A percentile compares a stretch with the other conserved stretches of the same genome.
Evolutionary conservation across 768 basidiomycete species (phyloP).

Genomic region (Clitopilus hobsonii): DNA sequence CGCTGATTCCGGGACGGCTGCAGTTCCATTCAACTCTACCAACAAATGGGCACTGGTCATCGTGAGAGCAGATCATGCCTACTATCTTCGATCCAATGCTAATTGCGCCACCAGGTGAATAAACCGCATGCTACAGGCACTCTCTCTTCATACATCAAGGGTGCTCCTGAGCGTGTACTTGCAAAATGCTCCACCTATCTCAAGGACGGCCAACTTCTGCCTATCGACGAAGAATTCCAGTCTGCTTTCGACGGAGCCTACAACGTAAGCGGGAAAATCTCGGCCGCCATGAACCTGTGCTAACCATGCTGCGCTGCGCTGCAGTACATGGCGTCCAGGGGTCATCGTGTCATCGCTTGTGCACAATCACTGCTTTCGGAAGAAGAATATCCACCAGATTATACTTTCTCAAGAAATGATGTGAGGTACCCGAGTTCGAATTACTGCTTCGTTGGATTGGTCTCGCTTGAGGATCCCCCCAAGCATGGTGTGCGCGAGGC

Average conservation of each 20-base stretch:
- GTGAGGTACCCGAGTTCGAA: conserved; percentile 46
- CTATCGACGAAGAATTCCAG: conserved; percentile 54
- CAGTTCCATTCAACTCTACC: conserved; percentile 69
- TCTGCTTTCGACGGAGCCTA: conserved; percentile 55
- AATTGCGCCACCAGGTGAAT: conserved; percentile 35
- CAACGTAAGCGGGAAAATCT: conserved; percentile 32
- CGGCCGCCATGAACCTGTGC: not conserved
- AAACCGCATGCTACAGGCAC: conserved; percentile 46
- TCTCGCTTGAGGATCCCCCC: conserved; percentile 67
- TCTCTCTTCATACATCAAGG: conserved; percentile 59
- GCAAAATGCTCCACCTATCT: conserved; percentile 60
- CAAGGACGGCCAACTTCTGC: conserved; percentile 40
- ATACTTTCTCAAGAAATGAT: conserved; percentile 52
- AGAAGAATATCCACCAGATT: conserved; percentile 39
- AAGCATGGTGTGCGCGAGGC: conserved; percentile 71
- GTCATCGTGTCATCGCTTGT: conserved; percentile 72
- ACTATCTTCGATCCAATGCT: conserved; percentile 1
- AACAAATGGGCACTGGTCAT: conserved; percentile 74
- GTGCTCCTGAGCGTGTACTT: conserved; percentile 65
- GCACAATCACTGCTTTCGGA: conserved; percentile 54
- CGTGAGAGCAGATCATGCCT: conserved; percentile 28
- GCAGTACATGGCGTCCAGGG: conserved; percentile 75
- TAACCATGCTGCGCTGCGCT: conserved; percentile 34
- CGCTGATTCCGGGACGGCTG: not conserved
- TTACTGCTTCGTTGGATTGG: conserved; percentile 62